Conservation (phyloP, 805 yeast species). For the Kazachstania africana region DNA sequence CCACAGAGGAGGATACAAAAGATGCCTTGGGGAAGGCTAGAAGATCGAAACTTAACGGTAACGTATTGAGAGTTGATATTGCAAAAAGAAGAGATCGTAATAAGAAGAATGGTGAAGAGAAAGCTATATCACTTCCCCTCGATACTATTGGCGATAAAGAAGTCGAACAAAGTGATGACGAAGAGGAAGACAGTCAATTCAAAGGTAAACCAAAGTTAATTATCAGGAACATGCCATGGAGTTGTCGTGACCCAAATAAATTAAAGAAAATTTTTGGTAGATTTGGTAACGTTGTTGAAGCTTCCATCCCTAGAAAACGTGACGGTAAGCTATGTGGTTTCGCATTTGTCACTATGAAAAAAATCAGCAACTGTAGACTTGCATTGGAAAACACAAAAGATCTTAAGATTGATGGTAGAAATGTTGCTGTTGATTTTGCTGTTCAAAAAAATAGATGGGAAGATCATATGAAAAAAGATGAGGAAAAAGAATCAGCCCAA, state of each 20-base stretch:
- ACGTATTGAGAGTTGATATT: conserved; percentile 63
- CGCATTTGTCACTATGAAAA: conserved; percentile 87
- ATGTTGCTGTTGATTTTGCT: conserved; percentile 90
- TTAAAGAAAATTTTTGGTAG: conserved; percentile 58
- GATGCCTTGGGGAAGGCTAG: conserved; percentile 61
- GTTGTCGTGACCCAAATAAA: conserved; percentile 66
- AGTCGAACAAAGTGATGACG: conserved; percentile 6
- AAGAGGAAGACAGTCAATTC: conserved; percentile 28
- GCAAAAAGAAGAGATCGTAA: conserved; percentile 89
- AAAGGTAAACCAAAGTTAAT: conserved; percentile 80
- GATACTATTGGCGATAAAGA: conserved; percentile 4
- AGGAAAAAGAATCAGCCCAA: conserved; percentile 29
- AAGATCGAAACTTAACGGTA: conserved; percentile 52
- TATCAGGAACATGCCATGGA: conserved; percentile 92
- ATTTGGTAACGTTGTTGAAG: conserved; percentile 82
- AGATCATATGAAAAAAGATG: conserved; percentile 33
- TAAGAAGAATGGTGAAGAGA: conserved; percentile 14
- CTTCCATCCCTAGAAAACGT: conserved; percentile 74
- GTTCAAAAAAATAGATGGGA: conserved; percentile 82
- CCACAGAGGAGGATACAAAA: conserved; percentile 71
- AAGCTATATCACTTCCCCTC: too few species aligned
- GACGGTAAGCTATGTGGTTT: conserved; percentile 91
- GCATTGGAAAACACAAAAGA: conserved; percentile 72
- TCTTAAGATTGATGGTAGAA: conserved; percentile 75
- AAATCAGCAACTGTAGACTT: conserved; percentile 58